A percentile compares a stretch with the other conserved stretches of the same genome.
Conservation (phyloP, 805 yeast genomes). For the Saturnispora serradocipensis region DNA sequence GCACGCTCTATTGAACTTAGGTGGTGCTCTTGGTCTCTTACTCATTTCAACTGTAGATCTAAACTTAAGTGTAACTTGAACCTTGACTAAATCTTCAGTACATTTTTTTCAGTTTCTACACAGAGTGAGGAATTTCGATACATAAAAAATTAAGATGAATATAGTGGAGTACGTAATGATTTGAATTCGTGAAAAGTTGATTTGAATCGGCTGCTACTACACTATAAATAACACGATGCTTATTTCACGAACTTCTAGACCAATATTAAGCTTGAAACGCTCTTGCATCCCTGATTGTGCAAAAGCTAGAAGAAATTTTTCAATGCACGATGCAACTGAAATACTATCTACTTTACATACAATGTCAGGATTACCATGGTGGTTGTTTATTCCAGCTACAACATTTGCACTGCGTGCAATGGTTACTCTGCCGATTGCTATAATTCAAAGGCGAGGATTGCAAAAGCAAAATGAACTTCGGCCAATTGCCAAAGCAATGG, state of each 20-base stretch:
- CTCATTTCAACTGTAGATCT: constrained; percentile 7
- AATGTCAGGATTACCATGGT: constrained; percentile 69
- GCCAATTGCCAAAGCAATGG: constrained; percentile 64
- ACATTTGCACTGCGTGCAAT: constrained; percentile 57
- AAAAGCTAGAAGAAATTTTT: neutral
- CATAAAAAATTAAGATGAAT: neutral
- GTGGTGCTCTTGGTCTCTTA: constrained; percentile 30
- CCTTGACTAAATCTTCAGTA: neutral
- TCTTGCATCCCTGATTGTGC: neutral
- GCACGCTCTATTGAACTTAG: constrained; percentile 83
- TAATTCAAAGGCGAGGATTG: constrained; percentile 58
- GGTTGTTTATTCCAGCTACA: constrained; percentile 63
- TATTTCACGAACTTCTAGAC: neutral
- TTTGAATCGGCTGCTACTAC: neutral
- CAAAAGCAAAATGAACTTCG: constrained; percentile 63
- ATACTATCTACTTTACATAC: constrained; percentile 42
- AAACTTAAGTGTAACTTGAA: neutral
- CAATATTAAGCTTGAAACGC: neutral
- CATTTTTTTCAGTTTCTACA: neutral
- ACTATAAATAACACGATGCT: neutral
- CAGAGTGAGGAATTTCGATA: neutral
- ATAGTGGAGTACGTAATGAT: neutral
- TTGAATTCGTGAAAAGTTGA: neutral
- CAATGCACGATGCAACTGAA: constrained; percentile 20
- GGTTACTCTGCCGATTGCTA: constrained; percentile 72